Percentiles rank a stretch among this genome's conserved stretches.
These are phyloP conservation scores for Ophiobolus disseminans DNA, from an alignment of 2,329 filamentous ascomycete genomes.

Conservation along the genomic window DNA sequence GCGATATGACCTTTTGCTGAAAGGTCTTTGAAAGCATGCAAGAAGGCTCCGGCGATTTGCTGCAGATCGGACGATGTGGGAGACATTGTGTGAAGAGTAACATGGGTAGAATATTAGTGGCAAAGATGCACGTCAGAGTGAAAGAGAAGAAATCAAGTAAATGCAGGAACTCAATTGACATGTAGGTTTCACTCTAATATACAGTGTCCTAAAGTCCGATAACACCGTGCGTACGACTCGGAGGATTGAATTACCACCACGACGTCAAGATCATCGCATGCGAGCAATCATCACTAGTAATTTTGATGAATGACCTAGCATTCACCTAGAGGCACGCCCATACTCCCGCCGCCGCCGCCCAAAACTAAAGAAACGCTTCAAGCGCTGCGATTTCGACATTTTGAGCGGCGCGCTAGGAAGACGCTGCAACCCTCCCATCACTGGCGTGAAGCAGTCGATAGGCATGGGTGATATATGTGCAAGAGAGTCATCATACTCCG, in stretches of 20 bases:
- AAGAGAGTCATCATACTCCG: not conserved
- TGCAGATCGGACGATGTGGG: not conserved
- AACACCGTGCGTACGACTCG: not conserved
- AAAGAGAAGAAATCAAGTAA: not conserved
- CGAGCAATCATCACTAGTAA: too few species aligned
- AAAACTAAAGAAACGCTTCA: slow-evolving; percentile 10
- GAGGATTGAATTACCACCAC: too few species aligned
- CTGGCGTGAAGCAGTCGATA: slow-evolving; percentile 12
- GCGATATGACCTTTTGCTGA: not conserved
- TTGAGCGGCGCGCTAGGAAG: not conserved
- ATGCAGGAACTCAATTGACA: not conserved
- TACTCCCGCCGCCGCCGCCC: not conserved
- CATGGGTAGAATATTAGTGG: not conserved
- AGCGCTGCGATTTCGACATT: slow-evolving; percentile 1
- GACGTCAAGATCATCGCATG: too few species aligned
- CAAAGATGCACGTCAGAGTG: not conserved
- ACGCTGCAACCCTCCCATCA: slow-evolving; percentile 12
- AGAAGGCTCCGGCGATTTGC: slow-evolving; percentile 1
- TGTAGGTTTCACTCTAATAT: not conserved
- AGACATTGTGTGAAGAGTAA: not conserved
- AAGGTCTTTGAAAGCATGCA: slow-evolving; percentile 1
- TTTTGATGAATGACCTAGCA: not conserved
- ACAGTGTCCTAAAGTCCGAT: not conserved
- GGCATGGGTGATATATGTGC: slow-evolving; percentile 5
- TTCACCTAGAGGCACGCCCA: not conserved